These are phyloP conservation scores for Heliocybe sulcata DNA, from an alignment of 1,284 basidiomycete species.

Conservation along the genomic window DNA sequence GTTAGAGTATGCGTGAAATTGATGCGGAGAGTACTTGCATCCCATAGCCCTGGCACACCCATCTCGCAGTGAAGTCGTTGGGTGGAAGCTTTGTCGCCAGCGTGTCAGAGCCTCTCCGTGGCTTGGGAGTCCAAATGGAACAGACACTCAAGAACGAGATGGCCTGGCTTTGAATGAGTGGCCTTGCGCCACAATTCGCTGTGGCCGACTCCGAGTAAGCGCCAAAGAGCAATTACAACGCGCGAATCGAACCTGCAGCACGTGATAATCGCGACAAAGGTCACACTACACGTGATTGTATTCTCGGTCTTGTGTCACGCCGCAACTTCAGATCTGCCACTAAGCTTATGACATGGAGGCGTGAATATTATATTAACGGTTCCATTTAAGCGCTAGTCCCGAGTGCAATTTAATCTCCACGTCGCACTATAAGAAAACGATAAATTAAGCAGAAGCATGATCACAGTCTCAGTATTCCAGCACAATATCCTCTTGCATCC, in stretches of 20 bases:
- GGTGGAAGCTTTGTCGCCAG: too few species aligned
- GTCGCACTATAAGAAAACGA: too few species aligned
- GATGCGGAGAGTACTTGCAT: conserved; percentile 19
- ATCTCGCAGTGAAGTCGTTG: conserved; percentile 17
- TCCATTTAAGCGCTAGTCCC: too few species aligned
- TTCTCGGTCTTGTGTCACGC: background rate
- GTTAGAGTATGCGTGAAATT: background rate
- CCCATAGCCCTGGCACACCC: conserved; percentile 44
- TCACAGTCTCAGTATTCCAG: too few species aligned
- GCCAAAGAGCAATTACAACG: too few species aligned
- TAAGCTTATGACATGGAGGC: background rate
- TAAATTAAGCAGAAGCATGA: too few species aligned
- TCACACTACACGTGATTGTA: background rate
- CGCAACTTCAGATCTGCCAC: background rate
- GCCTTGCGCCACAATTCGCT: background rate
- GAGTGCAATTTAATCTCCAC: too few species aligned
- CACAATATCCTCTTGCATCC: too few species aligned
- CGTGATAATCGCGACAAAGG: background rate
- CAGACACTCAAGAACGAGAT: too few species aligned
- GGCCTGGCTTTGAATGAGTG: background rate
- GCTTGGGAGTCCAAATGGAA: too few species aligned
- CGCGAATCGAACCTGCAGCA: background rate
- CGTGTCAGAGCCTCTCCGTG: too few species aligned
- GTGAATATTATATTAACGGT: too few species aligned
- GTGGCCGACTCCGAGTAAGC: background rate